Evolutionary conservation across 1,284 basidiomycete species (phyloP), one percentile per base, ranked within the genome.

Genomic region (Sporisorium sorghi): DNA sequence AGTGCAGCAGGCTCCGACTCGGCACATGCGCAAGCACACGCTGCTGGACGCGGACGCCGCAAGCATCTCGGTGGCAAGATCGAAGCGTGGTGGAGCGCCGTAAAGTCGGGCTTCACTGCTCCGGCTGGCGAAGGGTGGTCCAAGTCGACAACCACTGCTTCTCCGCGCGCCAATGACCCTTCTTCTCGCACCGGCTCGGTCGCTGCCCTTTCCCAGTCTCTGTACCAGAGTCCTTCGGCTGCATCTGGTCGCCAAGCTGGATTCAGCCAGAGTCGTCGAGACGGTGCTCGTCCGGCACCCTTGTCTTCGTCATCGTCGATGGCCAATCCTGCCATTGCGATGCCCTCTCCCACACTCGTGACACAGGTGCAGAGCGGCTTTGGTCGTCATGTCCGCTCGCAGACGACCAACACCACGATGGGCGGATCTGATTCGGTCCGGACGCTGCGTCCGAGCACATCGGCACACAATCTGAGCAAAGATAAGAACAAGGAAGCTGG

Each of bases 21-120:
- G 56, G 59, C 62, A 15, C 63, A 57, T 17, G 55, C 58, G 9
- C 69, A 72, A 11, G 64, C 70, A 9, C 64, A 67, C 24, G 59
- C 64, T 17, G 65, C 67, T 24, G 63, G 65, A 30, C 65, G 78
- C 3, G 63, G 73, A 35, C 63, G 71, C 26, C 61, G 71, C 19
- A 74, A 73, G 51, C 64, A 78, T 48, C 62, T 82, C n/a, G 77
- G 79, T 23, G 61, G 67, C 58, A 80, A 81, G 65, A 81, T 82
- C 56, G 80, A 82, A 39, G 77, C 79, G 3, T 82, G 80, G 80
- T 82, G 80, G 80, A 78, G 75, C 50, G 79, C 80, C 6, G 80
- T 82, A 70, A 82, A 82, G 70, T 74, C 79, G 7, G 78, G 78
- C 40, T 82, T 82, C 53, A 73, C 64, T 12, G 68, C 42, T 46